A percentile compares a stretch with the other conserved stretches of the same genome.
phyloP scores from a whole-genome alignment of 2,329 filamentous ascomycete species.

The Hymenoscyphus infarciens region DNA sequence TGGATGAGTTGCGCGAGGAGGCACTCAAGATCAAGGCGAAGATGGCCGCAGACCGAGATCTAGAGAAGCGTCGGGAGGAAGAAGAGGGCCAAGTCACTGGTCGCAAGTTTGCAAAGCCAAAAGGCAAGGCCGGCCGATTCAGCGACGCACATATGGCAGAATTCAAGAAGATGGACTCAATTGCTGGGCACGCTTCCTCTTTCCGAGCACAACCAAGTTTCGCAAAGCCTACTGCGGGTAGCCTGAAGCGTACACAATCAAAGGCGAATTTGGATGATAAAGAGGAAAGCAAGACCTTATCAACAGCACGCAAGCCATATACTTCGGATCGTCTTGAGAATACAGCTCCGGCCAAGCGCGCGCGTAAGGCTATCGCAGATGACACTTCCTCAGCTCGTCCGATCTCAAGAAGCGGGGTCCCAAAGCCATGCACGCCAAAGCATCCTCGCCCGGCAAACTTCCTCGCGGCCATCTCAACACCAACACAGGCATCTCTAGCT shows the following conservation, averaged over 20 bases:
- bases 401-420: slow-evolving; percentile 48
- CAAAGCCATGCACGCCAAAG: slow-evolving; percentile 39
- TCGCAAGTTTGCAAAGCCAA: slow-evolving; percentile 77
- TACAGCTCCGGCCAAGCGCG: slow-evolving; percentile 60
- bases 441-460: slow-evolving; percentile 44
- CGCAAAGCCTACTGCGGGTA: slow-evolving; percentile 46
- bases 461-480: slow-evolving; percentile 63
- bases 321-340: slow-evolving; percentile 30
- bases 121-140: slow-evolving; percentile 73
- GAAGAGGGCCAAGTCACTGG: slow-evolving; percentile 43
- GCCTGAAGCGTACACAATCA: slow-evolving; percentile 49
- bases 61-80: slow-evolving; percentile 46
- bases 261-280: slow-evolving; percentile 65
- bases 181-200: slow-evolving; percentile 78
- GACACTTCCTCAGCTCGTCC: slow-evolving; percentile 66
- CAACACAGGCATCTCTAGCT: slow-evolving; percentile 71
- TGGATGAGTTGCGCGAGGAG: slow-evolving; percentile 68
- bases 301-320: slow-evolving; percentile 9
- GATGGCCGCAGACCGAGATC: slow-evolving; percentile 59
- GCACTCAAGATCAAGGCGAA: slow-evolving; percentile 67
- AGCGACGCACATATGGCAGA: slow-evolving; percentile 82
- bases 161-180: slow-evolving; percentile 98
- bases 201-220: slow-evolving; percentile 60
- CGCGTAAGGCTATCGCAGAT: slow-evolving; percentile 63
- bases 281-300: slow-evolving; percentile 42